Base-by-base conservation (phyloP, 306 rosid genomes). In the Mimosa bimucronata region DNA sequence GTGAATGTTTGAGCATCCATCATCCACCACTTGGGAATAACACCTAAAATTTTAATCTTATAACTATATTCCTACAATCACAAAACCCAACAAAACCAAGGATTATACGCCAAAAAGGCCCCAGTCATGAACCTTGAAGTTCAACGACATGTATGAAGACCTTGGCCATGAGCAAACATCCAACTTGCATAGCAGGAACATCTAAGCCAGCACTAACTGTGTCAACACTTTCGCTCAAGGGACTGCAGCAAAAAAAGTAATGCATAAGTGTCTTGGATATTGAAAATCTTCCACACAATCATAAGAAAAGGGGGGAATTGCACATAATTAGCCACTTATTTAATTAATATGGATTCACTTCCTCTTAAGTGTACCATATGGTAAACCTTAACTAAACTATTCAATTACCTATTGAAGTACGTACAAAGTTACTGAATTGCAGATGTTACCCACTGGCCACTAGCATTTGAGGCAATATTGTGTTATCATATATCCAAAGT, bases 201-300 rank as follows among this genome's bases (percentile, higher is more conserved):
- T n/a, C n/a, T n/a, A n/a, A n/a, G n/a, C n/a, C n/a, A n/a, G n/a
- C n/a, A n/a, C n/a, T n/a, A n/a, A n/a, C n/a, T n/a, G n/a, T n/a
- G n/a, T n/a, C n/a, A n/a, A n/a, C n/a, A n/a, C n/a, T n/a, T n/a
- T n/a, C n/a, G n/a, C n/a, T n/a, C n/a, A n/a, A n/a, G n/a, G 97
- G 96, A 38, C 97, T 93, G 93, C 83, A 88, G 73, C 65, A 76
- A n/a, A 72, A 79, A 81, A 60, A 57, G 7, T 80, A 71, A 42
- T 28, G 29, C 14, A 28, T 26, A 44, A 58, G 80, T 69, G 70
- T 80, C 78, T 76, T 19, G 40, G 58, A 60, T 25, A 25, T 18
- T 31, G 10, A 14, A 2, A 1, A 53, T 67, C 62, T 79, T 77
- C 72, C 74, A 16, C 55, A 38, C 8, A 66, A 19, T 55, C 75